Evolutionary conservation across 2,329 filamentous ascomycete species (phyloP).

Genomic region (Epichloe bromicola): DNA sequence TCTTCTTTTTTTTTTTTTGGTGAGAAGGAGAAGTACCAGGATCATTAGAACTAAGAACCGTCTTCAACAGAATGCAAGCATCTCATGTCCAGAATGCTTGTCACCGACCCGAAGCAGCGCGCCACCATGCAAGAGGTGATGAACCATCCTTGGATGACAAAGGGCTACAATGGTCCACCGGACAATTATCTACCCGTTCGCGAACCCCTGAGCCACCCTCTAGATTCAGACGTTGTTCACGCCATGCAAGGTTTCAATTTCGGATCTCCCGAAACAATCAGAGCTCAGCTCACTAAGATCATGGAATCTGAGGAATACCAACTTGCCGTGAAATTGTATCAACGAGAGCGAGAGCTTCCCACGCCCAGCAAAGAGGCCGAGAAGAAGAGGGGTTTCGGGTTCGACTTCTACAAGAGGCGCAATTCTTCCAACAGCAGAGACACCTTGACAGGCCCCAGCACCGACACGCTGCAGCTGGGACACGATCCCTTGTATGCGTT

Average conservation of each 20-base stretch:
- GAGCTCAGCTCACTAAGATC: slow-evolving; percentile 66
- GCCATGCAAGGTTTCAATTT: slow-evolving; percentile 99
- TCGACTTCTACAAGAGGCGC: slow-evolving; percentile 92
- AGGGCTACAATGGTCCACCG: slow-evolving; percentile 73
- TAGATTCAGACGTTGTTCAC: slow-evolving; percentile 72
- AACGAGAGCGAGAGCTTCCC: slow-evolving; percentile 50
- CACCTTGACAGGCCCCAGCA: slow-evolving; percentile 70
- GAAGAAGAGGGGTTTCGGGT: slow-evolving; percentile 74
- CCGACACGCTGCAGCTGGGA: slow-evolving; percentile 70
- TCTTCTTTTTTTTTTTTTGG: not conserved
- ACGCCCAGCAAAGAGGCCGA: slow-evolving; percentile 53
- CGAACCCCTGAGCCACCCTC: slow-evolving; percentile 71
- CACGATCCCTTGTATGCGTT: slow-evolving; percentile 87
- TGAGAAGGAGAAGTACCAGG: not conserved
- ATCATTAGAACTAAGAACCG: not conserved
- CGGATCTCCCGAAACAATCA: slow-evolving; percentile 73
- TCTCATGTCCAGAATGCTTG: slow-evolving; percentile 87
- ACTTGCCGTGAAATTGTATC: slow-evolving; percentile 58
- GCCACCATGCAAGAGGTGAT: slow-evolving; percentile 85
- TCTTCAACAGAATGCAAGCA: slow-evolving; percentile 66
- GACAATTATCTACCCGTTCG: slow-evolving; percentile 79
- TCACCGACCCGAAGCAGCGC: slow-evolving; percentile 80
- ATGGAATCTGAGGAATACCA: slow-evolving; percentile 93
- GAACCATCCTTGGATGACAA: slow-evolving; percentile 90
- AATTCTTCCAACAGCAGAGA: slow-evolving; percentile 85